A percentile compares a stretch with the other conserved stretches of the same genome.
Conservation (phyloP, 2,329 filamentous ascomycete species). For the Aulographum hederae region DNA sequence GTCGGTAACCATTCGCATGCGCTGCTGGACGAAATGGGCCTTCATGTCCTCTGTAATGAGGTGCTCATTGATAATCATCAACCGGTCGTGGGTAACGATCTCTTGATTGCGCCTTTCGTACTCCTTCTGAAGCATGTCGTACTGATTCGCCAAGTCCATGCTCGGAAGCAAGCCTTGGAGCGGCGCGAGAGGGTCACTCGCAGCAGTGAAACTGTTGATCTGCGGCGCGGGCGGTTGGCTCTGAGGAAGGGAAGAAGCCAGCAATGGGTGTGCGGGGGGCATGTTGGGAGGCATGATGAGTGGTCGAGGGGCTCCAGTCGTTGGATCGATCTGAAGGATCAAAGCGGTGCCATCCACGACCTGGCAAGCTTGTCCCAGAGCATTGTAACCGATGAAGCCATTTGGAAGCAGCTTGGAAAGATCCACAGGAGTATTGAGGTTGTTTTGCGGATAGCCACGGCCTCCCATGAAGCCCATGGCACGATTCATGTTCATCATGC, state of each 20-base stretch:
- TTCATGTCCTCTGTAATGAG: no score
- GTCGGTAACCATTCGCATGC: no score
- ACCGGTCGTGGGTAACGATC: no score
- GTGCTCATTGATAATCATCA: no score
- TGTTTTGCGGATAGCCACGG: conserved; percentile 1
- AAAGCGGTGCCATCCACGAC: conserved; percentile 16
- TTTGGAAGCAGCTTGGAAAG: conserved; percentile 16
- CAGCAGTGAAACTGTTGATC: no score
- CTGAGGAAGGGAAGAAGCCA: background rate
- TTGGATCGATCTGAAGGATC: conserved; percentile 13
- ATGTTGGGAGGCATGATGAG: conserved; percentile 17
- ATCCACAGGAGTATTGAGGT: conserved; percentile 5
- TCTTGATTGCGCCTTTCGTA: no score
- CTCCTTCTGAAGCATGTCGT: background rate
- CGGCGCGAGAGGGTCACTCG: no score
- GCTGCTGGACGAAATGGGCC: no score
- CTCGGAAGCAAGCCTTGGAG: no score
- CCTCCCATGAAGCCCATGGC: conserved; percentile 2
- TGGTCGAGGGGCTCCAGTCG: conserved; percentile 15
- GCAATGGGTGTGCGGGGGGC: conserved; percentile 1
- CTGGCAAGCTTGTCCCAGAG: conserved; percentile 16
- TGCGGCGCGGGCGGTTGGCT: no score
- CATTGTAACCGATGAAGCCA: conserved; percentile 18
- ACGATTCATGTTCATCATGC: conserved; percentile 1
- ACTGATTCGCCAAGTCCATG: background rate